Evolutionary conservation across 169 alveolate genomes (phyloP).

Genomic region (Miamiensis avidus): DNA sequence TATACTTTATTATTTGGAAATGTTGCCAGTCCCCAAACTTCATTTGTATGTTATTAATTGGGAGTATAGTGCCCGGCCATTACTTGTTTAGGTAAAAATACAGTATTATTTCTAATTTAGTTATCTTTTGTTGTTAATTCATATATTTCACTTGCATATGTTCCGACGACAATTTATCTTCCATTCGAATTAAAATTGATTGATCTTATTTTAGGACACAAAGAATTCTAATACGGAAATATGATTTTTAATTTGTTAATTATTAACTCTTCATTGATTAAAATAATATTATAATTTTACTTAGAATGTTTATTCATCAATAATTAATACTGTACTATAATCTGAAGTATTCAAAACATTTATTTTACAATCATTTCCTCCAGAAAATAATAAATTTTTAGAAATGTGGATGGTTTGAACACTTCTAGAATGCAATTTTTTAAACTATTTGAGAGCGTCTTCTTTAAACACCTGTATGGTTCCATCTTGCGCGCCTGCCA

Average conservation of each 20-base stretch:
- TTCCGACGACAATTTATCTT: conserved; percentile 51
- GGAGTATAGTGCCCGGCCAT: conserved; percentile 73
- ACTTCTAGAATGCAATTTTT: conserved; percentile 53
- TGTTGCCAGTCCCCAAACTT: conserved; percentile 76
- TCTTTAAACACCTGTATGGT: conserved; percentile 64
- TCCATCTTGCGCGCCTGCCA: conserved; percentile 75
- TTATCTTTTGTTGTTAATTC: conserved; percentile 40
- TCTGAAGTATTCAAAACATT: conserved; percentile 47
- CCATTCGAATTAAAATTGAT: conserved; percentile 31
- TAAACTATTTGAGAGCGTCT: conserved; percentile 30
- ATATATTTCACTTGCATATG: conserved; percentile 69
- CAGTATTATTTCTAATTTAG: conserved; percentile 5
- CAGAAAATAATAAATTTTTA: conserved; percentile 69
- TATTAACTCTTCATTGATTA: too few relatives aligned
- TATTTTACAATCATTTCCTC: conserved; percentile 78
- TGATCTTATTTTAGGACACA: conserved; percentile 54
- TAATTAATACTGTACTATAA: conserved; percentile 36
- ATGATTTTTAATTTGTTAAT: not conserved
- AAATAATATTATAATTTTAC: too few relatives aligned
- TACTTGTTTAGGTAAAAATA: conserved; percentile 32
- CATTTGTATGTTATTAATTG: conserved; percentile 60
- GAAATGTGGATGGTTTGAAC: conserved; percentile 67
- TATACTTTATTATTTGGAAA: conserved; percentile 36
- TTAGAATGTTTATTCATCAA: conserved; percentile 20
- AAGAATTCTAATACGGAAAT: conserved; percentile 25